Evolutionary conservation across 495 filamentous ascomycete species (phyloP).

Genomic region (Polyplosphaeria fusca): DNA sequence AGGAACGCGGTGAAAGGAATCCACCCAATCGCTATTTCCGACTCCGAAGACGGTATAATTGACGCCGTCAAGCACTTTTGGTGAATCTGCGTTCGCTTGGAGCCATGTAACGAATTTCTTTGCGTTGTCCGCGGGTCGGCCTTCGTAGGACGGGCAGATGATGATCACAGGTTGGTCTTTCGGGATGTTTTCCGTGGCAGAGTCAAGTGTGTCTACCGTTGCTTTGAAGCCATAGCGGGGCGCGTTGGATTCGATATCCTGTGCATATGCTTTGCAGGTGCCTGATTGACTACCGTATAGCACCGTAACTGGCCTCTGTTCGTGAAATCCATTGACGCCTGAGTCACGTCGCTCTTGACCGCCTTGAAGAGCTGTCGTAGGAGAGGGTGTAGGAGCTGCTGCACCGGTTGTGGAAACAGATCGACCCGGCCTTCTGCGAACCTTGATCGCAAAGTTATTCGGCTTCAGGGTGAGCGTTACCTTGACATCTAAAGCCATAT

Average conservation of each 20-base stretch:
- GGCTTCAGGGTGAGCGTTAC: conserved; percentile 24
- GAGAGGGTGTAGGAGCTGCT: background rate
- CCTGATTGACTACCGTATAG: conserved; percentile 20
- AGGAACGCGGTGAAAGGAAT: conserved; percentile 11
- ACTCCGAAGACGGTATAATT: conserved; percentile 27
- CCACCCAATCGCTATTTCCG: conserved; percentile 22
- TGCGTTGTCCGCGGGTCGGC: conserved; percentile 23
- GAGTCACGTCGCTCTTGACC: background rate
- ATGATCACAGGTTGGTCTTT: conserved; percentile 19
- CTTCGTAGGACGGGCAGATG: conserved; percentile 20
- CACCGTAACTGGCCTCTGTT: conserved; percentile 9
- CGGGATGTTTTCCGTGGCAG: conserved; percentile 4
- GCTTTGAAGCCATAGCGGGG: conserved; percentile 13
- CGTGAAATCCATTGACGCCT: too few relatives aligned
- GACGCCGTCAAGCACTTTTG: conserved; percentile 5
- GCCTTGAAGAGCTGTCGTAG: too few relatives aligned
- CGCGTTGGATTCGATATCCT: conserved; percentile 14
- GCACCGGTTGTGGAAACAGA: background rate
- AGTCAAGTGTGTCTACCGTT: conserved; percentile 4
- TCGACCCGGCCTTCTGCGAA: conserved; percentile 10
- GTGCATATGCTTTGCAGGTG: conserved; percentile 20
- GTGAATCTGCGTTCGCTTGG: conserved; percentile 3
- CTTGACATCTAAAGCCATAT: background rate
- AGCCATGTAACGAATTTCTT: conserved; percentile 23
- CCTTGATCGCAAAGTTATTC: conserved; percentile 21